Percentiles rank a stretch among this genome's conserved stretches.
Evolutionary conservation across 495 filamentous ascomycete species (phyloP).

Genomic region (Aspergillus bridgeri): DNA sequence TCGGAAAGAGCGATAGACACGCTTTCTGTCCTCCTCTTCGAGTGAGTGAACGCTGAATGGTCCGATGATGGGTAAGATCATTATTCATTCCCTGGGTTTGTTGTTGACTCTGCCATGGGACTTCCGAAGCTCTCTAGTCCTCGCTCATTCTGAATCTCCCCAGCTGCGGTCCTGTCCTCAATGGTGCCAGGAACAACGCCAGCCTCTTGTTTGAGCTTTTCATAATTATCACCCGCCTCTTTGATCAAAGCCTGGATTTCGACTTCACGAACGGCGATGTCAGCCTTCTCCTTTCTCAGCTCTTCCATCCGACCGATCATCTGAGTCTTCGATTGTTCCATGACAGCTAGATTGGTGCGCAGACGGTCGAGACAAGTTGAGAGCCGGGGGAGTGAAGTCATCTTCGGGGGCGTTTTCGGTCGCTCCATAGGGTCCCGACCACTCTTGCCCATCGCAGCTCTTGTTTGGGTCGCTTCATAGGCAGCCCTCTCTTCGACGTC

Average conservation of each 20-base stretch:
- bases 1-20: constrained; percentile 7
- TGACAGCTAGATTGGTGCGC: constrained; percentile 48
- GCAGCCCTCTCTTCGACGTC: constrained; percentile 77
- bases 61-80: constrained; percentile 8
- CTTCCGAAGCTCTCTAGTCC: constrained; percentile 43
- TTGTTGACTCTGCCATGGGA: constrained; percentile 26
- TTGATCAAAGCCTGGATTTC: constrained; percentile 80
- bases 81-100: constrained; percentile 25
- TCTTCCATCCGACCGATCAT: constrained; percentile 59
- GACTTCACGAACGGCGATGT: constrained; percentile 69
- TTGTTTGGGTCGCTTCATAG: constrained; percentile 85
- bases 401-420: constrained; percentile 53
- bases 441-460: constrained; percentile 72
- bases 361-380: constrained; percentile 47
- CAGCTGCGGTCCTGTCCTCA: constrained; percentile 23
- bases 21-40: background rate
- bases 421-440: constrained; percentile 41
- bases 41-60: background rate
- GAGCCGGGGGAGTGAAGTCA: constrained; percentile 56
- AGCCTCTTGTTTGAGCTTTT: constrained; percentile 54
- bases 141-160: constrained; percentile 32
- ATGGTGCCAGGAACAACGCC: constrained; percentile 35
- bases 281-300: constrained; percentile 59
- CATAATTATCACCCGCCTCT: constrained; percentile 78
- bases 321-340: constrained; percentile 51